phyloP scores from a whole-genome alignment of 78 protist genomes.

The Isochrysis galbana region DNA sequence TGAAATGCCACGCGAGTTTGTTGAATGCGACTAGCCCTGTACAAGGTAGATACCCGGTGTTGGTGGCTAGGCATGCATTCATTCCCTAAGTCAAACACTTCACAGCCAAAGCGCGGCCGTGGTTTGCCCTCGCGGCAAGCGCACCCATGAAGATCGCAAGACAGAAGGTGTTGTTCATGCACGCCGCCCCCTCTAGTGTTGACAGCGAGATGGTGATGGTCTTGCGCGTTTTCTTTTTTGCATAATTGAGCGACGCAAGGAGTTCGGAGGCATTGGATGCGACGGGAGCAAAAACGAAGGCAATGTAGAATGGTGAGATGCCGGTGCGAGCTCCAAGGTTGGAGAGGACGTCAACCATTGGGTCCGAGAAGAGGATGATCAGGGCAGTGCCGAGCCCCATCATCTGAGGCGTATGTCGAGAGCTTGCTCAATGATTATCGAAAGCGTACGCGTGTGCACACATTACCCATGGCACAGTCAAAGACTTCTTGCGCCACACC shows the following conservation, averaged over 20 bases:
- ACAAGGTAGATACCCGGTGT: neutral
- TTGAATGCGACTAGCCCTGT: conserved; percentile 15
- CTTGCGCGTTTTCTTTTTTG: conserved; percentile 61
- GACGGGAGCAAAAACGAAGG: conserved; percentile 79
- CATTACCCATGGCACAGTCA: no score
- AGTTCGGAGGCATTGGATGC: conserved; percentile 81
- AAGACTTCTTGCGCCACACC: no score
- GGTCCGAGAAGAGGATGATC: conserved; percentile 80
- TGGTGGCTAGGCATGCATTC: no score
- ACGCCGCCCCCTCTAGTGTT: conserved; percentile 70
- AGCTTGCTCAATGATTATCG: no score
- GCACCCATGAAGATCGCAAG: conserved; percentile 64
- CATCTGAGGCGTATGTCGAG: neutral
- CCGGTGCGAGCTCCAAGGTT: conserved; percentile 48
- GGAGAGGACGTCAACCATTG: conserved; percentile 80
- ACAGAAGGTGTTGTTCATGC: conserved; percentile 85
- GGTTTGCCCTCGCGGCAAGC: neutral
- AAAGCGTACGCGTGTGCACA: no score
- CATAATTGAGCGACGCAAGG: conserved; percentile 59
- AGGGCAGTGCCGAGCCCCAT: conserved; percentile 66
- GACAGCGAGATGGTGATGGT: conserved; percentile 59
- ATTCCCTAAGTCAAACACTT: neutral
- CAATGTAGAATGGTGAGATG: conserved; percentile 68
- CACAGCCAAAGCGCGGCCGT: neutral
- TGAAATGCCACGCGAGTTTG: conserved; percentile 42